Percentiles rank a stretch among this genome's conserved stretches.
Evolutionary conservation across 2,329 filamentous ascomycete species (phyloP).

Genomic region (Colletotrichum plurivorum): DNA sequence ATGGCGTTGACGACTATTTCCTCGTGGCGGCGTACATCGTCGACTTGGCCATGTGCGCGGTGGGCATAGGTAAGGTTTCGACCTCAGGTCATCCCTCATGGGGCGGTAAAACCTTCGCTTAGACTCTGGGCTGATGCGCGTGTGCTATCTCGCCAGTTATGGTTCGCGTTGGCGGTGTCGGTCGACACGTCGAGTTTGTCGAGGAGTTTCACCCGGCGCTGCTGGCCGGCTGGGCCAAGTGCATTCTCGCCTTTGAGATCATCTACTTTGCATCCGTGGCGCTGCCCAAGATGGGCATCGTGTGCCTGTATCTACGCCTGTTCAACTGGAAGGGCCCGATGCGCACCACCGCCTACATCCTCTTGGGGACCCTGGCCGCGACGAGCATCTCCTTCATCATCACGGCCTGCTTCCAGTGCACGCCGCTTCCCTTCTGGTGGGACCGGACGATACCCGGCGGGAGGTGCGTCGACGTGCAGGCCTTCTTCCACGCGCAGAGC

Average conservation of each 20-base stretch:
- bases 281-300: slow-evolving; percentile 48
- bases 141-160: slow-evolving; percentile 38
- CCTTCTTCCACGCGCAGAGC: slow-evolving; percentile 46
- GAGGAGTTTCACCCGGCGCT: slow-evolving; percentile 38
- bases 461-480: slow-evolving; percentile 51
- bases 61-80: slow-evolving; percentile 32
- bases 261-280: slow-evolving; percentile 47
- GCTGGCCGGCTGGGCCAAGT: slow-evolving; percentile 44
- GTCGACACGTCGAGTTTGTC: slow-evolving; percentile 43
- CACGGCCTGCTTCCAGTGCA: slow-evolving; percentile 54
- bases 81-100: not conserved
- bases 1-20: slow-evolving; percentile 36
- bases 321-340: slow-evolving; percentile 46
- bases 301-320: slow-evolving; percentile 49
- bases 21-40: slow-evolving; percentile 34
- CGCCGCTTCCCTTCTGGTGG: slow-evolving; percentile 53
- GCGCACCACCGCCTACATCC: slow-evolving; percentile 38
- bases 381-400: slow-evolving; percentile 43
- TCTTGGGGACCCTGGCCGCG: slow-evolving; percentile 42
- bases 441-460: slow-evolving; percentile 43
- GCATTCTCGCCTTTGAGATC: slow-evolving; percentile 46
- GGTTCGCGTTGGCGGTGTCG: slow-evolving; percentile 45
- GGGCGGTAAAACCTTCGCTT: slow-evolving; percentile 10
- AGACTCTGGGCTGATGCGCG: slow-evolving; percentile 1
- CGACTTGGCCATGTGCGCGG: slow-evolving; percentile 36